These are phyloP conservation scores for Leptographium radiaticola DNA, from an alignment of 2,329 filamentous ascomycete genomes.

Conservation along the genomic window DNA sequence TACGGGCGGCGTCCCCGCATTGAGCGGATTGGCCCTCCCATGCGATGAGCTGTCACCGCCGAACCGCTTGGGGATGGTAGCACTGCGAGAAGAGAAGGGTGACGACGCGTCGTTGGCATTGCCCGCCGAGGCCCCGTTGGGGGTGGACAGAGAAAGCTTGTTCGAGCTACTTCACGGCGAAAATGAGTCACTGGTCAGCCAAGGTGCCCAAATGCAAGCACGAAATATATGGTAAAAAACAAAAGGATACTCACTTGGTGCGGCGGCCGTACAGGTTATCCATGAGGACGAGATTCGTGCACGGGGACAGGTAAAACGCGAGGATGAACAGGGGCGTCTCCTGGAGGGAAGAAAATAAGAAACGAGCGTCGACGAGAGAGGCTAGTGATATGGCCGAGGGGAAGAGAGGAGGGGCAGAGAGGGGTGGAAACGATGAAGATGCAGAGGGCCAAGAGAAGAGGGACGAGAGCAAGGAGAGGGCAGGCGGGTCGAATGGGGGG, in stretches of 20 bases:
- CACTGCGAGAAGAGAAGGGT: slow-evolving; percentile 39
- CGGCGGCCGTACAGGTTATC: slow-evolving; percentile 67
- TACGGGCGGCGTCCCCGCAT: slow-evolving; percentile 56
- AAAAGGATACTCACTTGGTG: slow-evolving; percentile 51
- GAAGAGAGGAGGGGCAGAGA: background rate
- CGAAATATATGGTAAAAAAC: background rate
- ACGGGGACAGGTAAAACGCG: no score
- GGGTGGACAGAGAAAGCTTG: slow-evolving; percentile 81
- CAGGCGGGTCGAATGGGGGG: background rate
- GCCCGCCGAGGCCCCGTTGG: slow-evolving; percentile 5
- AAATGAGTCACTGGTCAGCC: slow-evolving; percentile 1
- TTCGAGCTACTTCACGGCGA: slow-evolving; percentile 43
- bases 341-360: background rate
- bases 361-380: background rate
- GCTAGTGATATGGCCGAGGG: background rate
- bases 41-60: slow-evolving; percentile 62
- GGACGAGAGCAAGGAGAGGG: background rate
- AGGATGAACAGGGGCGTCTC: background rate
- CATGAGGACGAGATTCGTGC: slow-evolving; percentile 28
- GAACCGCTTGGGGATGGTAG: slow-evolving; percentile 59
- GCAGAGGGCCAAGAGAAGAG: background rate
- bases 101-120: slow-evolving; percentile 22
- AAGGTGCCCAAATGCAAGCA: background rate
- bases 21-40: slow-evolving; percentile 68
- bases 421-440: background rate